phyloP scores from a whole-genome alignment of 2,329 filamentous ascomycete genomes.

The Xylariaceae sp. region DNA sequence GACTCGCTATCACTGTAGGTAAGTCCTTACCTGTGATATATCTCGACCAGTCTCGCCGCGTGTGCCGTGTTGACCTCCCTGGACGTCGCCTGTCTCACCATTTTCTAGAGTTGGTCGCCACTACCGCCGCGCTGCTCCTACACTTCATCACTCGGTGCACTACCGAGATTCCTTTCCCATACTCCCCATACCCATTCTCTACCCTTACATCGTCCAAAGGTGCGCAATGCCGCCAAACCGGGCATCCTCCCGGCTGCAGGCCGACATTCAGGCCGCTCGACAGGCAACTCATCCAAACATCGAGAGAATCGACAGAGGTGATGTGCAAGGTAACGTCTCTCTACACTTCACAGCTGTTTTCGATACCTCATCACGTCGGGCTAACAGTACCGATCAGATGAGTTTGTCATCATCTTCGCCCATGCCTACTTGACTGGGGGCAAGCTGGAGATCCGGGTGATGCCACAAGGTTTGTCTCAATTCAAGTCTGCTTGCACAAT shows the following conservation, averaged over 20 bases:
- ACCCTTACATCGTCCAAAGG: not conserved
- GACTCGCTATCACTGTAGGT: not conserved
- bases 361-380: not conserved
- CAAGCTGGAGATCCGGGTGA: constrained; percentile 37
- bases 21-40: not conserved
- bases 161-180: too few species aligned
- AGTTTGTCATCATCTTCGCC: constrained; percentile 60
- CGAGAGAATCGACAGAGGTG: constrained; percentile 54
- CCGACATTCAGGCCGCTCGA: constrained; percentile 23
- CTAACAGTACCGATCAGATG: constrained; percentile 40
- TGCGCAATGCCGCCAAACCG: constrained; percentile 20
- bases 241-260: constrained; percentile 17
- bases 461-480: constrained; percentile 34
- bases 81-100: too few species aligned
- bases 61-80: too few species aligned
- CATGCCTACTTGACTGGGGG: constrained; percentile 26
- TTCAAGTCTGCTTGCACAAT: not conserved
- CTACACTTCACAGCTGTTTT: not conserved
- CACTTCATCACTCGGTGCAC: too few species aligned
- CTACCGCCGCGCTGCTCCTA: too few species aligned
- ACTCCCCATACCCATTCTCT: not conserved
- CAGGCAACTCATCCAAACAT: constrained; percentile 35
- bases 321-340: constrained; percentile 51
- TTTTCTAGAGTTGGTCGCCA: too few species aligned
- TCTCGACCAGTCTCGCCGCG: not conserved